A percentile compares a stretch with the other conserved stretches of the same genome.
These are phyloP conservation scores for Pneumocystis jirovecii DNA, from an alignment of 1,139 yeast species.

Conservation along the genomic window DNA sequence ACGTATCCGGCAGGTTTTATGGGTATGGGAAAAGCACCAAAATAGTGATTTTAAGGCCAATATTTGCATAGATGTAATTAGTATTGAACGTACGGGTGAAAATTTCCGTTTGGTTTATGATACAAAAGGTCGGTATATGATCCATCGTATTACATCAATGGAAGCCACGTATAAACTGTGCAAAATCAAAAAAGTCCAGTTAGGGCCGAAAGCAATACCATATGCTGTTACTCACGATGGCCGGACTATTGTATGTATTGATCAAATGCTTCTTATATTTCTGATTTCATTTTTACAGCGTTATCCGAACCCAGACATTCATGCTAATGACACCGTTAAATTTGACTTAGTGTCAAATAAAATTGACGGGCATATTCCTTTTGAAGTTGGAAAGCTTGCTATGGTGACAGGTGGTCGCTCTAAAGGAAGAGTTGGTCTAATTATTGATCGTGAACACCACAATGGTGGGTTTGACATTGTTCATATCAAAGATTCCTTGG, in stretches of 20 bases:
- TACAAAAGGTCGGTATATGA: slow-evolving; percentile 97
- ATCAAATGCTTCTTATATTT: neutral
- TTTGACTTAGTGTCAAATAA: slow-evolving; percentile 91
- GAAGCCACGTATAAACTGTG: slow-evolving; percentile 97
- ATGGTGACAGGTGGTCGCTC: slow-evolving; percentile 99
- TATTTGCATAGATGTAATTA: slow-evolving; percentile 50
- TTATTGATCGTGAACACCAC: slow-evolving; percentile 96
- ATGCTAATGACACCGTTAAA: slow-evolving; percentile 94
- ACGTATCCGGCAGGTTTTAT: slow-evolving; percentile 99
- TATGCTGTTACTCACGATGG: slow-evolving; percentile 98
- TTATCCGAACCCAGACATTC: slow-evolving; percentile 96
- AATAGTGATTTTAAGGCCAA: neutral
- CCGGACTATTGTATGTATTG: slow-evolving; percentile 51
- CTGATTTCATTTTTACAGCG: slow-evolving; percentile 27
- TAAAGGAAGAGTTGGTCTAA: slow-evolving; percentile 99
- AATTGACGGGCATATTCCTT: slow-evolving; percentile 79
- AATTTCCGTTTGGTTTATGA: slow-evolving; percentile 98
- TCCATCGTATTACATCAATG: slow-evolving; percentile 97
- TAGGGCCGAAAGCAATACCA: slow-evolving; percentile 97
- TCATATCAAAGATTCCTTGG: slow-evolving; percentile 94
- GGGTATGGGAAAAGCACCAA: slow-evolving; percentile 21
- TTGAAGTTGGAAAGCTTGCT: slow-evolving; percentile 88
- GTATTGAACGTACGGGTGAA: slow-evolving; percentile 96
- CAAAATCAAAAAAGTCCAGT: slow-evolving; percentile 93
- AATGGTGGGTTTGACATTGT: slow-evolving; percentile 99